Conservation (phyloP, 495 filamentous ascomycete genomes). For the Neurospora sp. region DNA sequence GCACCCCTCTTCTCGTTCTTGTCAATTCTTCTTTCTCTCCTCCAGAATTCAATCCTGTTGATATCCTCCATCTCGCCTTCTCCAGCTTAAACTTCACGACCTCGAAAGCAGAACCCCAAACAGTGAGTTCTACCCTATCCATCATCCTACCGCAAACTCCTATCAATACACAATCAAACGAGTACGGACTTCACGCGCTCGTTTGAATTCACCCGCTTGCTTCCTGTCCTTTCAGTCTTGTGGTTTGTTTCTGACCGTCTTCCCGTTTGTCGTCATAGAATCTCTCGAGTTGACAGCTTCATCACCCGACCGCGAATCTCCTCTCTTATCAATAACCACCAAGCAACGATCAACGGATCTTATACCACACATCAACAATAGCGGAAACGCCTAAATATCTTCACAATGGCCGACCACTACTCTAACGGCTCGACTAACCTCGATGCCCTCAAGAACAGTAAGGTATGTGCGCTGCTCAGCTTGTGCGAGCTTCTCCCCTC, state of each 20-base stretch:
- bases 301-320: neutral
- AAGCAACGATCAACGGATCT: neutral
- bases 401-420: conserved; percentile 24
- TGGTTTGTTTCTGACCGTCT: neutral
- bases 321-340: neutral
- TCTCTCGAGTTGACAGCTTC: neutral
- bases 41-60: neutral
- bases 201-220: neutral
- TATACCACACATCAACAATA: neutral
- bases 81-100: neutral
- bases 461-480: conserved; percentile 25
- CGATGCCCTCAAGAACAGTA: conserved; percentile 35
- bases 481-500: neutral
- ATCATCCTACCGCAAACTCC: neutral
- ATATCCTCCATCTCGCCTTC: neutral
- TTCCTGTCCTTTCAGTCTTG: neutral
- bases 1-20: neutral
- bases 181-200: neutral
- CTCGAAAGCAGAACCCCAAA: neutral
- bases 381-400: conserved; percentile 5
- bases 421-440: conserved; percentile 12
- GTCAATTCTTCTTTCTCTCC: neutral
- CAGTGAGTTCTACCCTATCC: neutral
- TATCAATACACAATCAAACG: neutral
- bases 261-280: neutral